Evolutionary conservation across 306 rosid species (phyloP), one percentile per base, ranked within the genome.

Genomic region (Benincasa hispida): DNA sequence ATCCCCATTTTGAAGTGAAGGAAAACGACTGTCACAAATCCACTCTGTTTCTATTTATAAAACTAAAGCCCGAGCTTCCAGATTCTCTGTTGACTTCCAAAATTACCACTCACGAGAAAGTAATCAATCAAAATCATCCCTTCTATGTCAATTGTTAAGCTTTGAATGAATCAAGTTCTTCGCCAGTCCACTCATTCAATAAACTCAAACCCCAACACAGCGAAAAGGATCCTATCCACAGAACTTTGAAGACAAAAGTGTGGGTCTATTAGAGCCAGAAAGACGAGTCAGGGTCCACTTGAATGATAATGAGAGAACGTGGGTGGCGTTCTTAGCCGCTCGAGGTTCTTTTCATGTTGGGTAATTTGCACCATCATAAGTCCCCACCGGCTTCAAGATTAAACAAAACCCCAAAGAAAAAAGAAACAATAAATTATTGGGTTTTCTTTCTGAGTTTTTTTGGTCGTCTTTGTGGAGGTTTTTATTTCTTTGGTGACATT

Each of bases 241-340:
- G 0, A 69, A 45, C 22, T 14, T 45, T 14, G 7, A 24, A 42
- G 75, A 22, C 37, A 24, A 25, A 47, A 70, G 41, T 47, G 21
- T 41, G 75, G 34, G 56, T 69, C 35, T 15, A 45, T 45, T 14
- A 15, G n/a, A 5, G 57, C 57, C 75, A 69, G 39, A 65, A 35
- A 69, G 21, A 45, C 10, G 75, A 69, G 37, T 27, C 39, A 60
- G 83, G 85, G 87, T 75, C 87, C 89, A 75, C 85, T 1, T 32
- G 30, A 55, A 81, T 81, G 85, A 87, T 77, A 5, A 84, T 47
- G 82, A 82, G 67, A 11, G 65, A 79, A 60, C 39, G 80, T 82
- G 83, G 89, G 66, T 79, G 75, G 56, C 77, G 28, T 25, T 80
- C 85, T 84, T 25, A 63, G 47, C 51, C 50, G 17, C 78, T 32